Evolutionary conservation across 163 green algal species (phyloP), one percentile per base, ranked within the genome.

Genomic region (Chloroidium sp.): DNA sequence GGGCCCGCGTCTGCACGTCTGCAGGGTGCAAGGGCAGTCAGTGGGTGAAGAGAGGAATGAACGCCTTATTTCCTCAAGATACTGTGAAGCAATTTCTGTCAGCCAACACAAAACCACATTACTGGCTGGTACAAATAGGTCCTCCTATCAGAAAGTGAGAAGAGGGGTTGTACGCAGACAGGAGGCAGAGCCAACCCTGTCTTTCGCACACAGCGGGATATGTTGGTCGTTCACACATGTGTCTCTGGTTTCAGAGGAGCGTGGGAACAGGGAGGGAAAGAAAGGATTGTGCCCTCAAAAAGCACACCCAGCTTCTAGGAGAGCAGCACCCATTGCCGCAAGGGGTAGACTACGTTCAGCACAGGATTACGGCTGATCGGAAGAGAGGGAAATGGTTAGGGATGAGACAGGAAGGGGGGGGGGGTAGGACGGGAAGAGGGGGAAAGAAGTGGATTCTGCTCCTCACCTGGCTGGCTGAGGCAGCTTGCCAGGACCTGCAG

Each of bases 401-500:
- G 36, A 36, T 36, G 36, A 36, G 36, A 36, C 36, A 36, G 36
- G 36, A 36, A 36, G 36, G 36, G 36, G 36, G 36, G 36, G 36
- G 36, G 36, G 36, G 36, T 36, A 36, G 36, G 36, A 36, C 6
- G 13, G 72, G 72, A 59, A 59, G n/a, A 59, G 72, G 72, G 72
- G 72, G n/a, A 14, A 59, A 77, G n/a, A 14, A 36, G 72, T 6
- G 72, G 36, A 36, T 36, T 36, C 13, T 12, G 72, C 10, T 72
- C 6, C 75, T 64, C 72, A 79, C 82, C 58, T 8, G 58, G 76
- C 80, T 86, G 76, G 59, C 86, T 74, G 59, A 87, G 81, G 74
- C 79, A 85, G 67, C 72, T 82, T 4, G 77, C 62, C 2, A 97
- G 90, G 59, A 97, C 78, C 13, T 91, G 82, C 57, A 97, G 82